These are phyloP conservation scores for Ballota nigra DNA, from an alignment of 257 asterid species.

Conservation along the genomic window DNA sequence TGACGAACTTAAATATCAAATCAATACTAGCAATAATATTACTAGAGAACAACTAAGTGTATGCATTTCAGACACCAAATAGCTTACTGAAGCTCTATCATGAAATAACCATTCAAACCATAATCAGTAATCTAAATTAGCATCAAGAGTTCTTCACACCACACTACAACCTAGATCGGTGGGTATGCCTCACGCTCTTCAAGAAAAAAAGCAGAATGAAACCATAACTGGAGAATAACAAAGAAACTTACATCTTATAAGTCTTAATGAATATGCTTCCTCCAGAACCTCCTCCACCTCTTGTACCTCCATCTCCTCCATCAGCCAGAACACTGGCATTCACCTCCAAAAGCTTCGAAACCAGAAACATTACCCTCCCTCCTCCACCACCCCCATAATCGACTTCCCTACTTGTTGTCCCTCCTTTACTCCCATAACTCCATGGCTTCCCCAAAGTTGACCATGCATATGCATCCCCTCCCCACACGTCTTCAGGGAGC, in stretches of 20 bases:
- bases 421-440: conserved; percentile 95
- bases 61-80: too few relatives aligned
- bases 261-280: conserved; percentile 90
- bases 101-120: conserved; percentile 8
- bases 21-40: neutral
- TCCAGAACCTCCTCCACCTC: conserved; percentile 99
- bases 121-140: conserved; percentile 3
- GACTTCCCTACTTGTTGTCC: conserved; percentile 67
- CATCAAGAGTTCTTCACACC: conserved; percentile 17
- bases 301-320: conserved; percentile 87
- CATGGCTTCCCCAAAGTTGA: conserved; percentile 63
- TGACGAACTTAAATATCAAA: conserved; percentile 11
- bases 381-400: conserved; percentile 99
- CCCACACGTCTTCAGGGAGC: conserved; percentile 94
- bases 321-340: conserved; percentile 83
- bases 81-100: neutral
- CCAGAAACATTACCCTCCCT: conserved; percentile 63
- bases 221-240: conserved; percentile 24
- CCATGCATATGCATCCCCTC: conserved; percentile 96
- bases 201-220: conserved; percentile 13
- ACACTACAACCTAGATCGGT: conserved; percentile 13
- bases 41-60: too few relatives aligned
- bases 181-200: neutral
- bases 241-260: conserved; percentile 62
- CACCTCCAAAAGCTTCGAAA: conserved; percentile 61